These are phyloP conservation scores for Aegilops speltoides DNA, from an alignment of 176 grass and related monocot species.

Conservation along the genomic window DNA sequence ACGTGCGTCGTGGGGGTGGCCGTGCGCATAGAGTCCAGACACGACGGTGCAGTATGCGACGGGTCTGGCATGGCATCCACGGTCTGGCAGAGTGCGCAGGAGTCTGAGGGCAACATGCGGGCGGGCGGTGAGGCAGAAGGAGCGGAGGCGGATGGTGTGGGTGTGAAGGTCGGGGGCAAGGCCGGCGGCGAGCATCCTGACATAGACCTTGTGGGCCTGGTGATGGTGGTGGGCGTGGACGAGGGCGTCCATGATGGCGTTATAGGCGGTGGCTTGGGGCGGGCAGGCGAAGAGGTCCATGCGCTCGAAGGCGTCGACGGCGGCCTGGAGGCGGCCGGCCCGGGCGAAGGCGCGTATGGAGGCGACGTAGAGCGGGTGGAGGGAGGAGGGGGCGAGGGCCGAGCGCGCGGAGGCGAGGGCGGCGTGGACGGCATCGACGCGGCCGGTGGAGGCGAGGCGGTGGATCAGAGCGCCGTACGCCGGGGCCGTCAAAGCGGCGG, in stretches of 20 bases:
- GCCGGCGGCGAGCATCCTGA: slow-evolving; percentile 69
- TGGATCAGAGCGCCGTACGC: slow-evolving; percentile 45
- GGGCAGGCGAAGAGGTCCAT: slow-evolving; percentile 85
- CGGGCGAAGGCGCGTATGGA: slow-evolving; percentile 58
- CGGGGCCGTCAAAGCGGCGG: slow-evolving; percentile 25
- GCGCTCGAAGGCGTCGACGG: slow-evolving; percentile 87
- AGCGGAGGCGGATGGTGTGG: slow-evolving; percentile 73
- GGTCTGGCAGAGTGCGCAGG: slow-evolving; percentile 61
- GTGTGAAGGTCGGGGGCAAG: slow-evolving; percentile 64
- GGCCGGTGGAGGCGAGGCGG: slow-evolving; percentile 48
- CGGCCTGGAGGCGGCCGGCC: slow-evolving; percentile 56
- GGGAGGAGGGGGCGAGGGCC: slow-evolving; percentile 34
- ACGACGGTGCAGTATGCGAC: slow-evolving; percentile 73
- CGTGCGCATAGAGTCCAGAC: slow-evolving; percentile 46
- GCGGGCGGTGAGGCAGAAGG: slow-evolving; percentile 80
- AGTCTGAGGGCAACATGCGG: slow-evolving; percentile 70
- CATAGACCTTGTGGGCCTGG: slow-evolving; percentile 94
- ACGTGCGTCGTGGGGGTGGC: slow-evolving; percentile 39
- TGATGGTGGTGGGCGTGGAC: slow-evolving; percentile 70
- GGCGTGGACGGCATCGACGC: slow-evolving; percentile 40
- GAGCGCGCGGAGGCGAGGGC: slow-evolving; percentile 48
- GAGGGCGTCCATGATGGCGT: slow-evolving; percentile 82
- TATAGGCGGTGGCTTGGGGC: slow-evolving; percentile 69
- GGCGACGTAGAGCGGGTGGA: slow-evolving; percentile 63
- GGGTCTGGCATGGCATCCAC: slow-evolving; percentile 41